Conservation (phyloP, 257 asterid species). For the Cordia subcordata region DNA sequence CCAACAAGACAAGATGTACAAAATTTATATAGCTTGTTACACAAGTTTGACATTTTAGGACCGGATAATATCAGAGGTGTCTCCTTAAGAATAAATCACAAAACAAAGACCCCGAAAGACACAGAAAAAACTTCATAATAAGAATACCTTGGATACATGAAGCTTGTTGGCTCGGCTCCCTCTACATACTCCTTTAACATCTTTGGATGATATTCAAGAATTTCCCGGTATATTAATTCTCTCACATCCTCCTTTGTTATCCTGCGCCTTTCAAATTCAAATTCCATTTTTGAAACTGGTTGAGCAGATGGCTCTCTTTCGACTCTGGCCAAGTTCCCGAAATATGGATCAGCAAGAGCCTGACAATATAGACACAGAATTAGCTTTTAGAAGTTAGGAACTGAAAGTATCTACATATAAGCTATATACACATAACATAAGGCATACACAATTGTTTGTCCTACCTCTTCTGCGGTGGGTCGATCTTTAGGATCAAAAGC, state of each 20-base stretch:
- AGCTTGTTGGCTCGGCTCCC: conserved; percentile 86
- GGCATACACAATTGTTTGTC: neutral
- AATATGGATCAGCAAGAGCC: conserved; percentile 99
- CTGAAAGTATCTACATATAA: neutral
- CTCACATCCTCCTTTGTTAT: conserved; percentile 88
- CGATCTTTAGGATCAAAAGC: conserved; percentile 97
- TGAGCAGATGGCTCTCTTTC: conserved; percentile 98
- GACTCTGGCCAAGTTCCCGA: conserved; percentile 90
- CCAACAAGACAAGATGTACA: no score
- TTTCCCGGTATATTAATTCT: conserved; percentile 87
- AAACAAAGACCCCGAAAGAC: neutral
- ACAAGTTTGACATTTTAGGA: no score
- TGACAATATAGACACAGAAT: conserved; percentile 32
- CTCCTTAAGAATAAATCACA: no score
- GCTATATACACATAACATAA: neutral
- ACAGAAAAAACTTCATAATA: neutral
- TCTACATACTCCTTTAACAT: conserved; percentile 88
- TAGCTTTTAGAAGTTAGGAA: conserved; percentile 20
- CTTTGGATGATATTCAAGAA: conserved; percentile 92
- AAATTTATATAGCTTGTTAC: no score
- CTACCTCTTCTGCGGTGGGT: conserved; percentile 91
- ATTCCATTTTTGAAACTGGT: conserved; percentile 94
- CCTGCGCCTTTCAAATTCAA: conserved; percentile 95
- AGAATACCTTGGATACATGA: conserved; percentile 94
- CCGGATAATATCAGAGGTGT: no score